Percentiles rank a stretch among this genome's conserved stretches.
Conservation (phyloP, 1,139 yeast species). For the Lodderomyces margitis region DNA sequence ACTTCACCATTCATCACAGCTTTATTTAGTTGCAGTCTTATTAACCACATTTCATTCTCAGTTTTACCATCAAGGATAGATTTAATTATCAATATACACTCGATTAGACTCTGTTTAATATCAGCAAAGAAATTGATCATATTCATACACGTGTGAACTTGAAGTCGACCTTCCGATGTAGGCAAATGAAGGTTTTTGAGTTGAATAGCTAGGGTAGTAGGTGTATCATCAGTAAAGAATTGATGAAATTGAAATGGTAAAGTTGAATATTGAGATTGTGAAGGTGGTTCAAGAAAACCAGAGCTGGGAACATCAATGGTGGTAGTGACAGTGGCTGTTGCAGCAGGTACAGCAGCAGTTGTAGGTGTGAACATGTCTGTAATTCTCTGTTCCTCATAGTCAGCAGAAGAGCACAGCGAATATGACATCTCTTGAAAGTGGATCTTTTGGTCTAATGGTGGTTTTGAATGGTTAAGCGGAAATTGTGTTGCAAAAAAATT, state of each 20-base stretch:
- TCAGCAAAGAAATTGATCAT: background rate
- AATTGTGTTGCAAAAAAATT: slow-evolving; percentile 1
- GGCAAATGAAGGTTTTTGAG: background rate
- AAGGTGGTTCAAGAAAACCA: background rate
- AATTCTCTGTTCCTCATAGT: background rate
- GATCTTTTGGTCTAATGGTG: no score
- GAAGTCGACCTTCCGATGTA: background rate
- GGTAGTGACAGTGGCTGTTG: background rate
- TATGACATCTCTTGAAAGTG: no score
- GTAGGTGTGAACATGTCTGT: background rate
- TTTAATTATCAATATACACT: background rate
- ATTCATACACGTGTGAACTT: background rate
- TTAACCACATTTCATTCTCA: background rate
- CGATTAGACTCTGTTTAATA: background rate
- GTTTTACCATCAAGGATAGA: background rate
- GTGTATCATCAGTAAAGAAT: background rate
- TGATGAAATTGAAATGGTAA: background rate
- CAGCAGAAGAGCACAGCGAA: background rate
- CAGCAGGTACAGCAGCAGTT: background rate
- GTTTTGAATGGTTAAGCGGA: no score
- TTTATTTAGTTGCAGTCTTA: background rate
- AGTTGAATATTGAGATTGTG: background rate
- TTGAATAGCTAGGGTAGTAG: background rate
- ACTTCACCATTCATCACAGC: background rate
- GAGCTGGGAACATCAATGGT: no score